Evolutionary conservation across 306 rosid species (phyloP), one percentile per base, ranked within the genome.

Genomic region (Quillaja saponaria): DNA sequence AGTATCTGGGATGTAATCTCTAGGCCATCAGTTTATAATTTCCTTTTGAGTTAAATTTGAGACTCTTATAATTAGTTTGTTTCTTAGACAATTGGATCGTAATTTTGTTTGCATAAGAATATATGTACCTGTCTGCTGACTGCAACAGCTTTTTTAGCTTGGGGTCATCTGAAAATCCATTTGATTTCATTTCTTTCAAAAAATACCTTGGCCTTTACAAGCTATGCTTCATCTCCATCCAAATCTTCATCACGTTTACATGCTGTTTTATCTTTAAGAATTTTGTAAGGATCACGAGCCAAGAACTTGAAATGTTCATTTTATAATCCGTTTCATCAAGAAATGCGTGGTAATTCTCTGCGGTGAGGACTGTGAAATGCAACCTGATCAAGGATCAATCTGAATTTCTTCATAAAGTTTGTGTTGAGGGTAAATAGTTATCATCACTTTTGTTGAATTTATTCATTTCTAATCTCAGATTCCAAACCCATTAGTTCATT

Each of bases 271-370:
- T 55, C 72, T 68, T 69, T 15, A 88, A 71, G 73, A 83, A 82
- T 71, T 81, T 88, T 21, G 35, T 63, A 57, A 88, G 76, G 67
- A 84, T 62, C 59, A 82, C 67, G 47, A 68, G 73, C 68, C 63
- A 35, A 91, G 84, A 67, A 86, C 71, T 66, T 84, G 90, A 66
- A 86, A 59, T 16, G 87, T 69, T 63, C 80, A 87, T n/a, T 64
- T 76, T 84, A 58, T 79, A 84, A 61, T 77, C 90, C 47, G 78
- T 59, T 55, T 21, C 82, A 78, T 82, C 80, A 54, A 91, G 81
- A 81, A 91, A 84, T 42, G 90, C 87, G 75, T 91, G 92, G 82
- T 80, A 88, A 55, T 95, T 91, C 69, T 81, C 90, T 10, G 47
- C 65, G 33, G 90, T 86, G 61, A 95, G 95, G 63, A 12, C 71